phyloP scores from a whole-genome alignment of 2,329 filamentous ascomycete species.

The Shiraia sp. region DNA sequence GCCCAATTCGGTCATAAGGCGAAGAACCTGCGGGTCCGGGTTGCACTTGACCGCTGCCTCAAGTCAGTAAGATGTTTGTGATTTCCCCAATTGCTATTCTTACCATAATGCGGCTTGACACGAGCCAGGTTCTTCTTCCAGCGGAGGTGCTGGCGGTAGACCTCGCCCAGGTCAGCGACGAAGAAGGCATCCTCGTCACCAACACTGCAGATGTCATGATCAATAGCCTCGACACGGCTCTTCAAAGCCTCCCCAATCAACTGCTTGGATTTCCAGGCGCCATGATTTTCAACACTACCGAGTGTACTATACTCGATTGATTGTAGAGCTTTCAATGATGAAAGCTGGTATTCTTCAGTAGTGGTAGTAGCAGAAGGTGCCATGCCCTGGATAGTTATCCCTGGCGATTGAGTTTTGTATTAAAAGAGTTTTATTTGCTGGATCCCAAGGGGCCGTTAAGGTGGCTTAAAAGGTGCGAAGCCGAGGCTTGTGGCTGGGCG shows the following conservation, averaged over 20 bases:
- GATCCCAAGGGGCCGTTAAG: slow-evolving; percentile 67
- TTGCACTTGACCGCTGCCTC: slow-evolving; percentile 93
- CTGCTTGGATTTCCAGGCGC: slow-evolving; percentile 66
- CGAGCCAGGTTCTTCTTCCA: slow-evolving; percentile 95
- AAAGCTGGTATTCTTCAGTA: slow-evolving; percentile 47
- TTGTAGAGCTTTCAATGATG: slow-evolving; percentile 41
- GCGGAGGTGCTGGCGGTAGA: slow-evolving; percentile 97
- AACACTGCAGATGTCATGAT: slow-evolving; percentile 84
- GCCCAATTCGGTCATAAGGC: slow-evolving; percentile 83
- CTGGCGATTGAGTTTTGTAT: slow-evolving; percentile 22
- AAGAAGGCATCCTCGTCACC: slow-evolving; percentile 98
- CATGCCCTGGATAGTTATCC: slow-evolving; percentile 61
- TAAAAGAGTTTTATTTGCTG: slow-evolving; percentile 12
- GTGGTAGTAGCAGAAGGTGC: slow-evolving; percentile 68
- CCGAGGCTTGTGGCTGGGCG: slow-evolving; percentile 81
- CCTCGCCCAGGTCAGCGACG: slow-evolving; percentile 95
- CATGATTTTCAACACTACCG: slow-evolving; percentile 51
- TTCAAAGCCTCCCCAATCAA: slow-evolving; percentile 87
- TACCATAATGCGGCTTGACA: slow-evolving; percentile 95
- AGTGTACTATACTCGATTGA: slow-evolving; percentile 33
- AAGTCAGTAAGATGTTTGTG: slow-evolving; percentile 25
- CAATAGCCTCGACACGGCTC: slow-evolving; percentile 79
- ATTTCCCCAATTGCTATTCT: slow-evolving; percentile 35
- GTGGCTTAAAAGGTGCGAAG: slow-evolving; percentile 93
- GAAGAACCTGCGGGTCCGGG: slow-evolving; percentile 85